Percentiles rank a stretch among this genome's conserved stretches.
Evolutionary conservation across 148 eudicot species (phyloP).

Genomic region (Drosera capensis): DNA sequence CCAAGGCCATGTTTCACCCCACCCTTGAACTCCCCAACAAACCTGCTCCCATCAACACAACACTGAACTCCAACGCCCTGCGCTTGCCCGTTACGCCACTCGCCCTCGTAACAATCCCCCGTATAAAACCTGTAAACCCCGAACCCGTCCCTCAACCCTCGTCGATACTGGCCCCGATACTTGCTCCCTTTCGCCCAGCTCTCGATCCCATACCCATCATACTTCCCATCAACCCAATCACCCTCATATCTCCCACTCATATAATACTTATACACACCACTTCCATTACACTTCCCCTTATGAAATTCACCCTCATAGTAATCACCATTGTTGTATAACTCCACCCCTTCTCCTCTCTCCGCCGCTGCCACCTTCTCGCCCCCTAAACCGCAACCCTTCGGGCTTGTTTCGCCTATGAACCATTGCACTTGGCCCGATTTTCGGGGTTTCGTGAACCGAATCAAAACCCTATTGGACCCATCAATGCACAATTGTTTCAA

Average conservation of each 20-base stretch:
- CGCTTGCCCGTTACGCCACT: constrained; percentile 77
- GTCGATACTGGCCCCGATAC: constrained; percentile 64
- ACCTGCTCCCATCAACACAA: constrained; percentile 76
- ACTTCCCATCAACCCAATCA: constrained; percentile 80
- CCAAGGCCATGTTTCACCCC: constrained; percentile 89
- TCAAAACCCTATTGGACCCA: too few relatives aligned
- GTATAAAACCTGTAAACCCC: constrained; percentile 72
- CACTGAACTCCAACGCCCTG: constrained; percentile 71
- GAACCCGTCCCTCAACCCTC: constrained; percentile 59
- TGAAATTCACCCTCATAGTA: constrained; percentile 80
- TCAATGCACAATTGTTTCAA: too few relatives aligned
- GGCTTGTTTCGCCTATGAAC: constrained; percentile 46
- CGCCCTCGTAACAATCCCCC: constrained; percentile 64
- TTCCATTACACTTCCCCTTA: constrained; percentile 61
- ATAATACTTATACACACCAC: constrained; percentile 64
- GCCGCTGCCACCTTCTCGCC: constrained; percentile 3
- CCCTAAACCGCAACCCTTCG: not conserved
- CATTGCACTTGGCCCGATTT: constrained; percentile 50
- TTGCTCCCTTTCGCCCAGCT: constrained; percentile 78
- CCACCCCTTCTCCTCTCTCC: constrained; percentile 71
- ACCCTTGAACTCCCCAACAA: constrained; percentile 55
- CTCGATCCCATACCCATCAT: constrained; percentile 85
- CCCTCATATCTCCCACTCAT: constrained; percentile 80
- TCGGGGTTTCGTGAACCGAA: too few relatives aligned
- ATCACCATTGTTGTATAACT: constrained; percentile 69